Evolutionary conservation across 2,329 filamentous ascomycete genomes (phyloP), one percentile per base, ranked within the genome.

Genomic region (Sarocladiaceae sp.): DNA sequence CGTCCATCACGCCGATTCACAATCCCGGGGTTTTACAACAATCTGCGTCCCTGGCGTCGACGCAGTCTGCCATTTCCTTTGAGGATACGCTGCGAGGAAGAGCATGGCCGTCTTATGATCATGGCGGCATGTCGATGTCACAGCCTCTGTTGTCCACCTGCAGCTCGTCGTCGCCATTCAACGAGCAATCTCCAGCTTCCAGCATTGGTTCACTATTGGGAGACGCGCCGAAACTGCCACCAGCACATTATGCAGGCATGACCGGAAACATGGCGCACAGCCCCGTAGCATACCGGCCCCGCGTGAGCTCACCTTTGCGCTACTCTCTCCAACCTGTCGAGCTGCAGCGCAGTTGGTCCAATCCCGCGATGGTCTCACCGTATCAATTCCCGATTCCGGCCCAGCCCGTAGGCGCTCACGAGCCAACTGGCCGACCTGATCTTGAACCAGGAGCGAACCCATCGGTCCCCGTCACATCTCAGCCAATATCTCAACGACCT

Each of bases 301-400:
- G 54, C 1, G 54, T 65, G 8, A 54, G 60, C 23, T 69, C 66
- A 7, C 64, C 64, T 12, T 53, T 67, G 2, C 59, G 53, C 17
- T 26, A 39, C 23, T 7, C 49, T 4, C 7, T 52, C 4, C 22
- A 39, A 13, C 35, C 31, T 3, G 44, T 15, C 5, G 40, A 54
- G 7, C 29, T 31, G 12, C 23, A 8, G 35, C 18, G 20, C 22
- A 52, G 11, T 17, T 42, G 25, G 31, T 52, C 36, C 15, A 36
- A 46, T 36, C 52, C 22, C 20, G 40, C 20, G 12, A 37, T 20
- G 18, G 8, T 49, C 22, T 31, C 40, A 29, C 8, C 40, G 15
- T 25, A 39, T 33, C 26, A 48, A 22, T 18, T 31, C 26, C 26
- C 44, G 5, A 7, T 22, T 12, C 15, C 25, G 4, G 23, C 4